Base-by-base conservation (phyloP, 2,329 filamentous ascomycete species). In the Colletotrichum aenigma region DNA sequence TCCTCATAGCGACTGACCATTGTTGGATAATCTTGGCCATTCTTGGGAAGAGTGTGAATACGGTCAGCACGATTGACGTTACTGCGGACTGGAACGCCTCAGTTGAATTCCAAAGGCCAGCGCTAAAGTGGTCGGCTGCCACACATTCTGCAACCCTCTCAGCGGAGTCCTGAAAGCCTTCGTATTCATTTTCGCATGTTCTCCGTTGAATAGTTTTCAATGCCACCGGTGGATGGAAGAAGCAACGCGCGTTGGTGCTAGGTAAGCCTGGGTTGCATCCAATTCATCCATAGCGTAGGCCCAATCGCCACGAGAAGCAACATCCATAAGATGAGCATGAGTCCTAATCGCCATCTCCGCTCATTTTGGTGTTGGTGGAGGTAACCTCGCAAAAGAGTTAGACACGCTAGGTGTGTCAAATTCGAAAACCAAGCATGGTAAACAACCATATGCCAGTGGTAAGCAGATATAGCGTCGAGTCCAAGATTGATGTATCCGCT, bases 111-210 rank as follows among this genome's bases (percentile, higher is more conserved):
- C 1, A 43, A 43, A 3, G n/a, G 36, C 1, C 1, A 18, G 1
- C 36, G n/a, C 3, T 7, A 16, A n/a, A 18, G 0, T 3, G 0
- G 16, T n/a, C 12, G 2, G 28, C 18, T 1, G 58, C 30, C 13
- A 32, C 32, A 10, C 21, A 24, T 7, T 36, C 6, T 34, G 26
- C 26, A 26, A 26, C 26, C 26, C 4, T 26, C 4, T 26, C 26
- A 4, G 30, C 10, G 9, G 30, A 32, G 30, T 32, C 30, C 30
- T 32, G 30, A 26, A 26, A 26, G 26, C 26, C 26, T 26, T 26
- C 26, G 6, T 26, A 4, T 26, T 26, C 26, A 5, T 26, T 4
- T 26, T 32, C 32, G 32, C 32, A 32, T 4, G 1, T 43, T 3
- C 38, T 43, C 38, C 21, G 10, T 52, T 18, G 16, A 55, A 15